phyloP scores from a whole-genome alignment of 495 filamentous ascomycete species.

The Talaromyces ruber region DNA sequence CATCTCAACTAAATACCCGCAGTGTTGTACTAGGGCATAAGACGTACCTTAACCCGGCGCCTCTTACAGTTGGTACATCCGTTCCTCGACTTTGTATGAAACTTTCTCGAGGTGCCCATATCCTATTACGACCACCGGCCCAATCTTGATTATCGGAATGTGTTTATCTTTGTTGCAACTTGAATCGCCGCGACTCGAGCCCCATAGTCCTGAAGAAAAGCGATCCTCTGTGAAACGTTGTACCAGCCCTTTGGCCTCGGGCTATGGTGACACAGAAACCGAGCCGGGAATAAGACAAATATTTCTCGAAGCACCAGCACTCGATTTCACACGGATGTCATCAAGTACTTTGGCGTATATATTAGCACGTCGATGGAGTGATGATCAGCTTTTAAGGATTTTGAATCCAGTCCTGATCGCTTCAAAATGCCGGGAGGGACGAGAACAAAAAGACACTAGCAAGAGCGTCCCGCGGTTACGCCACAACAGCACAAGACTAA shows the following conservation, averaged over 20 bases:
- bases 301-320: not conserved
- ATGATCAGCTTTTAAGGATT: not conserved
- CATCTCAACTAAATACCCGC: not conserved
- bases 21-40: no score
- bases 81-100: constrained; percentile 48
- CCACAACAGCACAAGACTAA: not conserved
- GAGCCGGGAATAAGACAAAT: not conserved
- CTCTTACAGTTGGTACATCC: constrained; percentile 52
- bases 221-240: not conserved
- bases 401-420: not conserved
- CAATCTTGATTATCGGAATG: not conserved
- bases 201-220: not conserved
- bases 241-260: not conserved
- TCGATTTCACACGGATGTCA: not conserved
- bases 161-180: not conserved
- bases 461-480: not conserved
- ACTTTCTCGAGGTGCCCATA: constrained; percentile 11
- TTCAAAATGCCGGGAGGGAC: not conserved
- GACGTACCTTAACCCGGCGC: constrained; percentile 44
- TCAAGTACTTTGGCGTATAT: not conserved
- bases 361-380: not conserved
- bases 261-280: not conserved
- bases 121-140: not conserved
- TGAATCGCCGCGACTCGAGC: not conserved
- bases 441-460: not conserved